These are phyloP conservation scores for Beauveria sp. DNA, from an alignment of 2,329 filamentous ascomycete species.

Conservation along the genomic window DNA sequence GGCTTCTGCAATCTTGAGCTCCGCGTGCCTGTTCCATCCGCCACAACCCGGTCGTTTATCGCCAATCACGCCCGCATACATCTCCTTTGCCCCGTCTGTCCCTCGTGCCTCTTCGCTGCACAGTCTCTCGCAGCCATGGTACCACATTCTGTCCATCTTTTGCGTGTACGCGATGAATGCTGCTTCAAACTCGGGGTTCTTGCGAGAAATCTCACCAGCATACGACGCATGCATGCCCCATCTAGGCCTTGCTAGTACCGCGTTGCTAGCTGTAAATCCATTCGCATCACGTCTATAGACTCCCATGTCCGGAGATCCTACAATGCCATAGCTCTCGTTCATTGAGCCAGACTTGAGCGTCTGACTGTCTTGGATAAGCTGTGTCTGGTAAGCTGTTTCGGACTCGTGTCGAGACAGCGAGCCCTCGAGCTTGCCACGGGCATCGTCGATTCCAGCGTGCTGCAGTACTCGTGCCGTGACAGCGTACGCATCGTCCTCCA, in stretches of 20 bases:
- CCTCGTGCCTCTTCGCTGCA: constrained; percentile 25
- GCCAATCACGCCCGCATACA: constrained; percentile 29
- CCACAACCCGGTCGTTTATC: constrained; percentile 26
- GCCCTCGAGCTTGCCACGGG: not conserved
- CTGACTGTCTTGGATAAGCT: constrained; percentile 9
- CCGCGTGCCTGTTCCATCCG: constrained; percentile 17
- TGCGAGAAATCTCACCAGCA: not conserved
- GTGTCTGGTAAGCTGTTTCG: constrained; percentile 2
- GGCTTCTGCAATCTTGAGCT: constrained; percentile 30
- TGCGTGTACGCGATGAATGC: not conserved
- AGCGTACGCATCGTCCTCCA: constrained; percentile 18
- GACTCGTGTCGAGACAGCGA: constrained; percentile 12
- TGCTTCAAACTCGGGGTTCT: not conserved
- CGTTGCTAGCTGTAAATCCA: not conserved
- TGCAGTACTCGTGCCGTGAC: constrained; percentile 18
- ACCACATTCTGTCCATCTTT: constrained; percentile 24
- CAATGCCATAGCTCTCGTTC: not conserved
- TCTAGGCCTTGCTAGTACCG: not conserved
- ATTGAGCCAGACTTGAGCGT: not conserved
- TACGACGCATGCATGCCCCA: not conserved
- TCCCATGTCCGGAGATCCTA: not conserved
- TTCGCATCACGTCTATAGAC: not conserved
- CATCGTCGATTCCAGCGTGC: constrained; percentile 18
- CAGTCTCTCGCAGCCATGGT: constrained; percentile 29
- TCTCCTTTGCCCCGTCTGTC: constrained; percentile 24